Base-by-base conservation (phyloP, 1,139 yeast genomes). In the Yamadazyma triangularis region DNA sequence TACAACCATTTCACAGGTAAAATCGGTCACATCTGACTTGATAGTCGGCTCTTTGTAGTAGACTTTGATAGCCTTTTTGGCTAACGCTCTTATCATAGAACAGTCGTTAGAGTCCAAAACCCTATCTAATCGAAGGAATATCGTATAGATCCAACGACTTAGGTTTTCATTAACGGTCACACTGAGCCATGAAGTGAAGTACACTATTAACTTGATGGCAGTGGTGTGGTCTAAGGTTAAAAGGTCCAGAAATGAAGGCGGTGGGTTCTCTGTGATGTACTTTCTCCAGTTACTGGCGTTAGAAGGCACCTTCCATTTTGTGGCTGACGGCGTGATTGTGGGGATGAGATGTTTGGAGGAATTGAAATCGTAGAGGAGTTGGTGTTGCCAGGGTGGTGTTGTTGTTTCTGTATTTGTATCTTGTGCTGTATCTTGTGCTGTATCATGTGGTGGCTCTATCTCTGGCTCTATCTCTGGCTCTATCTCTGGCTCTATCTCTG, bases 171-270 rank as follows among this genome's bases (percentile, higher is more conserved):
- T 56, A 25, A 52, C 42, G 10, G 56, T 47, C 4, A 50, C 41
- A 44, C 61, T 62, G 23, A 68, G 50, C 72, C 73, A 65, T 31
- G 57, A 54, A 16, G 71, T 63, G 29, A 50, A 49, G 33, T 60
- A 56, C 1, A 60, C 56, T 15, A 68, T 38, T 15, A 67, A 50
- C 38, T 58, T 61, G 38, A 67, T 55, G 11, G 54, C 48, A 1
- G 61, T 55, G 6, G 58, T 45, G 28, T 67, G 65, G 26, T 60
- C 62, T 6, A 67, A 36, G 5, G 40, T 38, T 34, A 58, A 50
- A 5, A 42, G 19, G 25, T 38, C 47, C 3, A 41, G 45, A 2
- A 56, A 43, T 1, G 53, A 35, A 0, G 68, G 67, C 4, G 71
- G 67, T 1, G 42, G 44, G 21, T 35, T 39, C 18, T 53, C 50